Percentiles rank a stretch among this genome's conserved stretches.
phyloP scores from a whole-genome alignment of 1,284 basidiomycete genomes.

The Earliella scabrosa region DNA sequence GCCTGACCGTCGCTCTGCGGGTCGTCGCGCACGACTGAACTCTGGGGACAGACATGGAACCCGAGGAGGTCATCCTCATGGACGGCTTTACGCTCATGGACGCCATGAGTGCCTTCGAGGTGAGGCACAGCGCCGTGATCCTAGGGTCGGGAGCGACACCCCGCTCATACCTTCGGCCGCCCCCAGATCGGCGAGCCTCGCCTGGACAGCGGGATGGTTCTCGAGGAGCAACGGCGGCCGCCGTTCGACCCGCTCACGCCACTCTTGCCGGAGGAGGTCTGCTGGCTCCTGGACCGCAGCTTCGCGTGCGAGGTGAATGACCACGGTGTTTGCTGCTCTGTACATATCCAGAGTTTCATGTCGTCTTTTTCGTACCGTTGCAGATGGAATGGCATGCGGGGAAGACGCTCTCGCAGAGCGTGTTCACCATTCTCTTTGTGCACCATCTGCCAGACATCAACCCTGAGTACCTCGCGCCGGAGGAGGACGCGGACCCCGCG shows the following conservation, averaged over 20 bases:
- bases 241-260: constrained; percentile 70
- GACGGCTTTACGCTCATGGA: constrained; percentile 78
- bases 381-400: constrained; percentile 91
- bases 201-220: constrained; percentile 82
- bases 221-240: constrained; percentile 46
- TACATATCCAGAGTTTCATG: constrained; percentile 17
- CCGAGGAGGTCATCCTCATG: constrained; percentile 69
- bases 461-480: constrained; percentile 52
- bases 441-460: constrained; percentile 70
- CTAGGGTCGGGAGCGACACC: not conserved
- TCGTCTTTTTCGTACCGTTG: constrained; percentile 17
- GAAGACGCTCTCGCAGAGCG: constrained; percentile 83
- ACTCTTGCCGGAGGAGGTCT: constrained; percentile 76
- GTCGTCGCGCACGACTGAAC: constrained; percentile 5
- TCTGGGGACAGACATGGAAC: constrained; percentile 58
- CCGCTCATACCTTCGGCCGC: not conserved
- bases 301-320: constrained; percentile 79
- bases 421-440: constrained; percentile 83
- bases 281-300: constrained; percentile 86
- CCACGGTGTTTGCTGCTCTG: constrained; percentile 16
- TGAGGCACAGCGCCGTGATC: constrained; percentile 36
- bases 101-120: constrained; percentile 90
- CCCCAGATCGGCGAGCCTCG: constrained; percentile 86
- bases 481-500: constrained; percentile 38
- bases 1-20: not conserved